Conservation (phyloP, 225 moss, liverwort and hornwort genomes). For the Lunularia cruciata region DNA sequence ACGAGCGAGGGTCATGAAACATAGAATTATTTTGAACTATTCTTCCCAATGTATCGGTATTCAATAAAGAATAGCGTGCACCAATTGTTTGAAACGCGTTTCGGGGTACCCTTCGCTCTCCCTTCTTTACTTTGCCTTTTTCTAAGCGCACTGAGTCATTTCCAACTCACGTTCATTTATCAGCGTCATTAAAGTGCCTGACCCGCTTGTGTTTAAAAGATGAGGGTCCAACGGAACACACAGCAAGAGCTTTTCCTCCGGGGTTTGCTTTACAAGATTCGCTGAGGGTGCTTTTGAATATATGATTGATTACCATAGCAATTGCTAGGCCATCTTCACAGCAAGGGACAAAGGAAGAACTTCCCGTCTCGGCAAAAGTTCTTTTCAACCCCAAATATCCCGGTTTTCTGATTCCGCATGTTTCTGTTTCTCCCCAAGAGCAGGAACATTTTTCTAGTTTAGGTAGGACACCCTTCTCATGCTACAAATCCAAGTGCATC, state of each 20-base stretch:
- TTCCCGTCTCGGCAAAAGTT: no score
- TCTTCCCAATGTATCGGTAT: not conserved
- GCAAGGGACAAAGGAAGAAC: no score
- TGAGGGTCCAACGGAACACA: not conserved
- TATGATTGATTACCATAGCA: no score
- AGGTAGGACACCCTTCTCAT: no score
- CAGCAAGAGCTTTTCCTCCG: not conserved
- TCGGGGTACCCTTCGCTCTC: not conserved
- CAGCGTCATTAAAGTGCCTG: constrained; percentile 6
- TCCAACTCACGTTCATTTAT: constrained; percentile 14
- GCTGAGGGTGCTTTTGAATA: not conserved
- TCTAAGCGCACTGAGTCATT: not conserved
- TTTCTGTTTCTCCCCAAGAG: no score
- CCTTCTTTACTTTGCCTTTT: not conserved
- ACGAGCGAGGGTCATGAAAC: not conserved
- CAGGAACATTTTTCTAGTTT: no score
- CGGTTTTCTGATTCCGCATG: no score
- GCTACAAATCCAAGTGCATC: no score
- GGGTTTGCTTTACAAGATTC: not conserved
- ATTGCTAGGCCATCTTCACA: no score
- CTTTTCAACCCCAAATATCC: no score
- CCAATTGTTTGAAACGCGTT: not conserved
- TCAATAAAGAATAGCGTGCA: not conserved
- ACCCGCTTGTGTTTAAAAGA: not conserved
- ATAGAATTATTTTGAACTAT: not conserved